Conservation (phyloP, 2,329 filamentous ascomycete species). For the Alternaria novae-zelandiae region DNA sequence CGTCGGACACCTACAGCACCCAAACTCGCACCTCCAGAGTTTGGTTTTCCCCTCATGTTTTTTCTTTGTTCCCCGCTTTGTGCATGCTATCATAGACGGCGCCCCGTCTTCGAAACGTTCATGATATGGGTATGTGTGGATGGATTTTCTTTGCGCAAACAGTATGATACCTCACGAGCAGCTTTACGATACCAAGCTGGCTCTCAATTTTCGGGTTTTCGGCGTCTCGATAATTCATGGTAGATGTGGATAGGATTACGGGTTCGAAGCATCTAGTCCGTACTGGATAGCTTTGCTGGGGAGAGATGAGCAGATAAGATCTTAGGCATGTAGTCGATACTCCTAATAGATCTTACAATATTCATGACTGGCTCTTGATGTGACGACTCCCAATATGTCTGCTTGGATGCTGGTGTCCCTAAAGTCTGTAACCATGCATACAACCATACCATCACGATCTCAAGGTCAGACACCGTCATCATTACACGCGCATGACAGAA, state of each 20-base stretch:
- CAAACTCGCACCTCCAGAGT: conserved; percentile 21
- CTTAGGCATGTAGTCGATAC: conserved; percentile 26
- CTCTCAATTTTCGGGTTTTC: conserved; percentile 20
- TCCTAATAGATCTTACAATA: conserved; percentile 19
- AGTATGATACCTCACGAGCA: conserved; percentile 37
- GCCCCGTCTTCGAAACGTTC: conserved; percentile 35
- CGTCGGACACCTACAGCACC: conserved; percentile 15
- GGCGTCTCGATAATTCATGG: conserved; percentile 18
- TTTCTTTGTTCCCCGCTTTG: conserved; percentile 28
- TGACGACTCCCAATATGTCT: not conserved
- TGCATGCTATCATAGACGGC: conserved; percentile 42
- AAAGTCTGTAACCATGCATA: not conserved
- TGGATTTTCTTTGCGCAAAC: conserved; percentile 29
- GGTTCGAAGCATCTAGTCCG: conserved; percentile 17
- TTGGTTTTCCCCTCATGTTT: conserved; percentile 24
- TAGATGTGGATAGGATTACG: conserved; percentile 17
- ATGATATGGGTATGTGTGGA: conserved; percentile 30
- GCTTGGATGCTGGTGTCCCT: not conserved
- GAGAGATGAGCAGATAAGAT: conserved; percentile 10
- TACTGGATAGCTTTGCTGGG: conserved; percentile 23
- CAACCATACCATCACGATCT: not conserved
- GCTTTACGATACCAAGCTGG: conserved; percentile 26
- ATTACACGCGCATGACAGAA: not conserved
- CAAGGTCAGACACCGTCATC: not conserved
- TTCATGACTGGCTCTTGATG: not conserved